Base-by-base conservation (phyloP, 2,329 filamentous ascomycete species). In the Colletotrichum eremochloae region DNA sequence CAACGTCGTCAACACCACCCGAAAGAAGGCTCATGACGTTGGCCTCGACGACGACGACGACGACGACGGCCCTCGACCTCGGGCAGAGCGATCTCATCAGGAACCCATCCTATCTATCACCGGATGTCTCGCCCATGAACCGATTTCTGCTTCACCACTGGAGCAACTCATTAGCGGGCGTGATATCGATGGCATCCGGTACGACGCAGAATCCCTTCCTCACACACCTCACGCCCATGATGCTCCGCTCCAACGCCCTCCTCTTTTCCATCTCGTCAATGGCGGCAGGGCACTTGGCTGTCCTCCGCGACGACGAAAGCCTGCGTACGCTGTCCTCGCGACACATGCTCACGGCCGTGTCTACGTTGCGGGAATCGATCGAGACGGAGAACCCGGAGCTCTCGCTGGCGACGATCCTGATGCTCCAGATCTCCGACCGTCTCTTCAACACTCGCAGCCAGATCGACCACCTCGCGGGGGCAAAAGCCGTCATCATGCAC, bases 351-450 rank as follows among this genome's bases (percentile, higher is more conserved):
- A 61, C 71, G 7, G 77, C 78, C 3, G 71, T 79, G 15, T 71
- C 70, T 6, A 62, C 67, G 0, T 46, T 73, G 2, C 61, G 70
- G 8, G 42, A 18, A 4, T 56, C 67, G 0, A 67, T 73, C 2
- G 55, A 73, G 55, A 52, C 67, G 18, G 67, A 50, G 7, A n/a
- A 73, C 44, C 75, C 78, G 1, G 73, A 79, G 29, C 63, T 78
- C 5, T 79, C 79, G 3, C 78, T 81, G 12, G 79, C 79, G 31
- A 75, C 75, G 18, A 77, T 80, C 63, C 57, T 80, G 38, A 78
- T 81, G 68, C 71, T 81, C 12, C 79, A 81, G 60, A 75, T 79
- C 3, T 79, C 79, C 0, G 79, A 81, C 38, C 73, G 77, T 2
- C 76, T 79, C 0, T 79, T 81, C 69, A 75, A 74, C 15, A 76